Base-by-base conservation (phyloP, 805 yeast species). In the Saturnispora gosingensis region DNA sequence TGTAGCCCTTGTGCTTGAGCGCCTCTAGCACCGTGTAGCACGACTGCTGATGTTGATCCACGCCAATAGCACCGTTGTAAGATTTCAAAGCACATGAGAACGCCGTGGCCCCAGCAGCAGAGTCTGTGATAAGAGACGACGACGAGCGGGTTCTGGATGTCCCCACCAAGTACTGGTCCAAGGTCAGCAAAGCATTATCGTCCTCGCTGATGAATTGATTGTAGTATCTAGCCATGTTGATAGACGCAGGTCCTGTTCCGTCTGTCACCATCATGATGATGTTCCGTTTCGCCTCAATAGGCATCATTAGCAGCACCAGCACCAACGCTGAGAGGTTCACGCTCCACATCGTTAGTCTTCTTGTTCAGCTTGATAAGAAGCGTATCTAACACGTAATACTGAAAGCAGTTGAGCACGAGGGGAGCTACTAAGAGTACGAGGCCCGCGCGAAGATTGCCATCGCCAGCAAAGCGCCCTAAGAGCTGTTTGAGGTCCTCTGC, bases 51-150 rank as follows among this genome's bases (percentile, higher is more conserved):
- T 73, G 68, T 1, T 88, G 80, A 54, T 77, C 76, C 15, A 90
- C 96, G n/a, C 88, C 95, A 64, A 90, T 85, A 11, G 96, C 97
- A 15, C 95, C 93, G 65, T 90, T 90, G 68, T 87, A 88, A 5
- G 89, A 72, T 70, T 90, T 90, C 59, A 81, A 62, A 5, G 82
- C 91, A 67, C 96, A 88, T 0, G 95, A 75, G 61, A 89, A 90
- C 1, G 96, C 97, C 13, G 96, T 88, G 15, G 97, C 98, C 15
- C 97, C 97, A 2, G 98, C 98, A 10, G 98, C 98, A 28, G 96
- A 86, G 65, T 90, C 98, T 0, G 98, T 90, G 54, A 90, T 79
- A 59, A 86, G 72, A 1, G 95, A 85, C 56, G 75, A 72, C 25
- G 80, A 78, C 16, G 96, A 85, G 55, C 89, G 75, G 0, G 98